A percentile compares a stretch with the other conserved stretches of the same genome.
Conservation (phyloP, 441 rosid genomes). For the Pelargonium australe region DNA sequence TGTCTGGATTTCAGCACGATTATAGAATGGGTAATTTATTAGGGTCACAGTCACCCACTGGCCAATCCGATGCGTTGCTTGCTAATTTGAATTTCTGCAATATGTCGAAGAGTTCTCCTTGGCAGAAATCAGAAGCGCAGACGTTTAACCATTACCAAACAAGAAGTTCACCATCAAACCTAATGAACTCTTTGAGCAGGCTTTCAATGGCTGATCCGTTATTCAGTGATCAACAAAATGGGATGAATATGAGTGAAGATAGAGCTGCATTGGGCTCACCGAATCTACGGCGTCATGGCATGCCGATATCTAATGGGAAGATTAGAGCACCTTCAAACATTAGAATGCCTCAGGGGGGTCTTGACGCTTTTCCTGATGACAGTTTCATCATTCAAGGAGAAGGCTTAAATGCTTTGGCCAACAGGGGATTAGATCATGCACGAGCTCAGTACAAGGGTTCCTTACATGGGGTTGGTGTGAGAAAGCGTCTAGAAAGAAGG, state of each 20-base stretch:
- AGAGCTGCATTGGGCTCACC: conserved; percentile 17
- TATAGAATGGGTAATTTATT: conserved; percentile 10
- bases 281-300: conserved; percentile 18
- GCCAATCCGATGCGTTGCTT: conserved; percentile 16
- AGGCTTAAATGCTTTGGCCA: conserved; percentile 17
- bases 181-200: conserved; percentile 12
- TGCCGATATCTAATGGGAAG: conserved; percentile 27
- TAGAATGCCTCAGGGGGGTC: conserved; percentile 12
- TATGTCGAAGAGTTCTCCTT: conserved; percentile 17
- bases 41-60: conserved; percentile 10
- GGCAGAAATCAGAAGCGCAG: conserved; percentile 19
- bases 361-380: conserved; percentile 23
- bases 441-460: conserved; percentile 15
- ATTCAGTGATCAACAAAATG: conserved; percentile 16
- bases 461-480: conserved; percentile 12
- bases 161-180: conserved; percentile 5
- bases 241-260: conserved; percentile 18
- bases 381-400: conserved; percentile 27
- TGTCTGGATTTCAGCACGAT: conserved; percentile 14
- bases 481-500: conserved; percentile 23
- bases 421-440: conserved; percentile 21
- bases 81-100: conserved; percentile 14
- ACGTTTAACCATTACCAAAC: conserved; percentile 8
- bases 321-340: conserved; percentile 17
- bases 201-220: conserved; percentile 19